A percentile compares a stretch with the other conserved stretches of the same genome.
phyloP scores from a whole-genome alignment of 345 rosid genomes.

The Salix brachista region DNA sequence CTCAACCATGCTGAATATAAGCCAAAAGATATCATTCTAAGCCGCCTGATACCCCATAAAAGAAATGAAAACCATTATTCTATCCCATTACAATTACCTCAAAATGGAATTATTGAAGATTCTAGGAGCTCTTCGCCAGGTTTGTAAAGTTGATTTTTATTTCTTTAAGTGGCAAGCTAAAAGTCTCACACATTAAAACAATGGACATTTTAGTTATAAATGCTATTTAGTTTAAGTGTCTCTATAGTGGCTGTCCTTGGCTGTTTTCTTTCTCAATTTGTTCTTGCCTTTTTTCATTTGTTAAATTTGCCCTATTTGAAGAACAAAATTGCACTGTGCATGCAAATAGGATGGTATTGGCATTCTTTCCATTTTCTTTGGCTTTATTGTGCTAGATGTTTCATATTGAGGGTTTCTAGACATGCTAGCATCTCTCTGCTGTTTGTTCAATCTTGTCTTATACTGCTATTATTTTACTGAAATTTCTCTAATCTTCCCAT shows the following conservation, averaged over 20 bases:
- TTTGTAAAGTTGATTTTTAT: not conserved
- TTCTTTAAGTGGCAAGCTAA: not conserved
- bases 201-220: not conserved
- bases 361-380: not conserved
- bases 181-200: not conserved
- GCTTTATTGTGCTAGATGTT: not conserved
- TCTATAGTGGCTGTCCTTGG: not conserved
- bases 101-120: not conserved
- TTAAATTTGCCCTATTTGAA: not conserved
- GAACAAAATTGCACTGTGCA: not conserved
- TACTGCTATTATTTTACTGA: not conserved
- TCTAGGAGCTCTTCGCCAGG: not conserved
- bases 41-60: not conserved
- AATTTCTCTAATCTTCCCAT: constrained; percentile 14
- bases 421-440: not conserved
- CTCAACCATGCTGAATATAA: not conserved
- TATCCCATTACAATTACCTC: not conserved
- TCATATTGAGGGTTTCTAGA: not conserved
- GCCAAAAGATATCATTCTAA: not conserved
- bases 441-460: not conserved
- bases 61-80: not conserved
- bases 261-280: not conserved
- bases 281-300: not conserved
- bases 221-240: not conserved
- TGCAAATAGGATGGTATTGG: not conserved